phyloP scores from a whole-genome alignment of 148 eudicot species.

The Camellia lanceoleosa region DNA sequence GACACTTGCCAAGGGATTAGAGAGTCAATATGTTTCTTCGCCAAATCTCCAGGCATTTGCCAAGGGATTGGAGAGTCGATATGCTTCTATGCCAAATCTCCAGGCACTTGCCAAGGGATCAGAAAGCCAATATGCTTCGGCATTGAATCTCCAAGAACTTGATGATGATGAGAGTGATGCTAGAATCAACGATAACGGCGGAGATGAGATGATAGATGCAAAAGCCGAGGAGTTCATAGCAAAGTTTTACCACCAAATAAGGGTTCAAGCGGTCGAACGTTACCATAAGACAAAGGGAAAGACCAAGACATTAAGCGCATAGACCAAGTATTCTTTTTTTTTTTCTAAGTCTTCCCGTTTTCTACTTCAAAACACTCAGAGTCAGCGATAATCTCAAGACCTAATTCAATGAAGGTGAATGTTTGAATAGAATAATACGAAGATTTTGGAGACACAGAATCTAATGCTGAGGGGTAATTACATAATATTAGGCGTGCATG shows the following conservation, averaged over 20 bases:
- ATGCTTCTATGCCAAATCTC: constrained; percentile 31
- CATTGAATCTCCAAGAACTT: constrained; percentile 38
- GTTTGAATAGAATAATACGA: no score
- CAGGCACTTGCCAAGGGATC: constrained; percentile 36
- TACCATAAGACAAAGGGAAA: background rate
- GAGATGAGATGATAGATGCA: constrained; percentile 60
- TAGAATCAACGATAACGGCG: constrained; percentile 29
- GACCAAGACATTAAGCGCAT: background rate
- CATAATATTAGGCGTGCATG: background rate
- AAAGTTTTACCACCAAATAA: constrained; percentile 56
- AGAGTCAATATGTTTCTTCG: constrained; percentile 41
- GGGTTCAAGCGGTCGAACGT: constrained; percentile 16
- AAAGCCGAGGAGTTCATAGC: constrained; percentile 74
- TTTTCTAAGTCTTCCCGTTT: no score
- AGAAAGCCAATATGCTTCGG: constrained; percentile 33
- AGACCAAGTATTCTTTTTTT: no score
- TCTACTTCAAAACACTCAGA: no score
- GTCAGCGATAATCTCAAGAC: no score
- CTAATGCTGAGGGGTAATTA: no score
- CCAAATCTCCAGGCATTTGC: constrained; percentile 41
- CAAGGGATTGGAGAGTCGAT: constrained; percentile 23
- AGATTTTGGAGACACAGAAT: no score
- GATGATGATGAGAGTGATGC: constrained; percentile 23
- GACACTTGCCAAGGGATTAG: constrained; percentile 31
- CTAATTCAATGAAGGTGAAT: no score